These are phyloP conservation scores for Podaxis sp. DNA, from an alignment of 768 basidiomycete species.

Conservation along the genomic window DNA sequence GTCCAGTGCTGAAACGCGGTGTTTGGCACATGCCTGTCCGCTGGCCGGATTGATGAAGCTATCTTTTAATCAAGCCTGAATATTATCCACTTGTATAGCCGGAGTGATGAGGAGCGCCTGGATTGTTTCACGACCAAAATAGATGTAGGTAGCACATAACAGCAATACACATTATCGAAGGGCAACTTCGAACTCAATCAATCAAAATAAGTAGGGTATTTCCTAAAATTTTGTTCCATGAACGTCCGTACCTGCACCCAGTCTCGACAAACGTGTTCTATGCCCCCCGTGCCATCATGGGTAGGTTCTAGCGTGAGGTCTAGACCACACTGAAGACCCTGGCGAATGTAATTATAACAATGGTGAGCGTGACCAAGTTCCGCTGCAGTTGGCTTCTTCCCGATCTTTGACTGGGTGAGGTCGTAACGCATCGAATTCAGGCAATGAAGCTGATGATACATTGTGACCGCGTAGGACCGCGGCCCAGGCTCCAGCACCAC, in stretches of 20 bases:
- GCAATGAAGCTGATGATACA: constrained; percentile 20
- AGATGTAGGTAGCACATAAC: no score
- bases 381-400: constrained; percentile 5
- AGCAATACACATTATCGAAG: background rate
- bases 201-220: background rate
- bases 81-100: no score
- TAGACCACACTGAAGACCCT: constrained; percentile 8
- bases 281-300: background rate
- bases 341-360: constrained; percentile 16
- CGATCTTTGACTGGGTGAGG: constrained; percentile 15
- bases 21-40: no score
- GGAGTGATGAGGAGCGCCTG: no score
- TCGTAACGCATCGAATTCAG: constrained; percentile 18
- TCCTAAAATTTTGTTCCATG: constrained; percentile 13
- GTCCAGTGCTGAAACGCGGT: no score
- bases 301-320: constrained; percentile 11
- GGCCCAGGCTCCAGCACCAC: constrained; percentile 12
- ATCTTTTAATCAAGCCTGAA: no score
- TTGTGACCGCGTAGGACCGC: constrained; percentile 14
- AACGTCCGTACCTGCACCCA: constrained; percentile 12
- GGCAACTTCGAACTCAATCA: background rate
- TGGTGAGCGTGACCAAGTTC: constrained; percentile 15
- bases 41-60: no score
- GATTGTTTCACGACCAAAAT: no score
- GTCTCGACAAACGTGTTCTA: constrained; percentile 12